Evolutionary conservation across 805 yeast species (phyloP).

Genomic region (Saccharomycopsis sp.): DNA sequence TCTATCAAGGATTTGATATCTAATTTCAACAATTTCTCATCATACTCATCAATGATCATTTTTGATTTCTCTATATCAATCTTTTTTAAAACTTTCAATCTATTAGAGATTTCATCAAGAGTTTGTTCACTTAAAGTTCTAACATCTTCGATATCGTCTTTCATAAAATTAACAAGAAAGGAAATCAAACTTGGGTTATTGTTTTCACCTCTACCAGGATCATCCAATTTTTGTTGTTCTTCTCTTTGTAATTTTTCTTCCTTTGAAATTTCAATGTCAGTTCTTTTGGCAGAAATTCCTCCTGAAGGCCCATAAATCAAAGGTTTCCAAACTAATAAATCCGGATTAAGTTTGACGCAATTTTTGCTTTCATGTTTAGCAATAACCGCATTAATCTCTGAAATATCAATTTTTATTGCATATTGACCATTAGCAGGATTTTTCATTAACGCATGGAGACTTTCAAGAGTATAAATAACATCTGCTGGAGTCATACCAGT

Average conservation of each 20-base stretch:
- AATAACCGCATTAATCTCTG: constrained; percentile 32
- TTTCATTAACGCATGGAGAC: constrained; percentile 47
- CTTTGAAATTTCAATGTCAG: constrained; percentile 6
- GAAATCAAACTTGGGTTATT: constrained; percentile 33
- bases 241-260: constrained; percentile 27
- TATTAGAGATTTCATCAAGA: constrained; percentile 33
- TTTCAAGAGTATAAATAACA: constrained; percentile 79
- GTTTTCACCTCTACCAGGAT: not conserved
- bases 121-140: constrained; percentile 50
- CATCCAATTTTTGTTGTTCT: not conserved
- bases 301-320: constrained; percentile 79
- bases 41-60: constrained; percentile 23
- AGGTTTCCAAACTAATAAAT: constrained; percentile 66
- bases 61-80: constrained; percentile 21
- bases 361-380: constrained; percentile 43
- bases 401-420: constrained; percentile 42
- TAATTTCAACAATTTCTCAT: constrained; percentile 20
- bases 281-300: constrained; percentile 52
- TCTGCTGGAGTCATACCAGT: constrained; percentile 88
- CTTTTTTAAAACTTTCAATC: constrained; percentile 19
- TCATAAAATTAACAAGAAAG: constrained; percentile 46
- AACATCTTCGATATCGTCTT: constrained; percentile 59
- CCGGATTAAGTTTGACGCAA: constrained; percentile 41
- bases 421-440: constrained; percentile 36
- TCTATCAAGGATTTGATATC: constrained; percentile 9